These are phyloP conservation scores for Scleroderma bovista DNA, from an alignment of 768 basidiomycete genomes.

Conservation along the genomic window DNA sequence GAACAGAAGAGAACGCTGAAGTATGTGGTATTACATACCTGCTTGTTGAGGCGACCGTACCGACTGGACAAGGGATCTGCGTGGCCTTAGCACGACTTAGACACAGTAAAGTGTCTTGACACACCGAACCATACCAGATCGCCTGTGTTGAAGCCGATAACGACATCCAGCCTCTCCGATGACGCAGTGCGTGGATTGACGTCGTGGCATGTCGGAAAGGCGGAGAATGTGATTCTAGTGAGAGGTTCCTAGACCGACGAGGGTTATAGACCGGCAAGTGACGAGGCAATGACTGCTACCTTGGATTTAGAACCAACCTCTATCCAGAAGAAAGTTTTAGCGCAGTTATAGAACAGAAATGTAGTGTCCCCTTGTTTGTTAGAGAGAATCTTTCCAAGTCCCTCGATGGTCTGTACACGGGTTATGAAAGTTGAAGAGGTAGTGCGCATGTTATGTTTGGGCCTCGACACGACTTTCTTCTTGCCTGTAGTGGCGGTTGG, in stretches of 20 bases:
- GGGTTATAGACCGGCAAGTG: conserved; percentile 1
- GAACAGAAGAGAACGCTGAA: conserved; percentile 6
- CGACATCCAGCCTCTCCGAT: conserved; percentile 73
- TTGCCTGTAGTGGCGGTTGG: conserved; percentile 37
- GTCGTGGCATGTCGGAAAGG: conserved; percentile 87
- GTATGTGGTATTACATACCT: conserved; percentile 36
- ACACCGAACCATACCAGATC: conserved; percentile 93
- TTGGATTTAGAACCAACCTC: conserved; percentile 83
- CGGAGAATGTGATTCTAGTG: conserved; percentile 77
- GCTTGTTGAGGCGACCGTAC: conserved; percentile 85
- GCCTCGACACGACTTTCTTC: conserved; percentile 66
- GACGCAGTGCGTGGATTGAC: conserved; percentile 77
- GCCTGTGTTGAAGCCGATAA: conserved; percentile 92
- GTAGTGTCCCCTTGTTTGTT: conserved; percentile 81
- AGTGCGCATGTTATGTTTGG: conserved; percentile 88
- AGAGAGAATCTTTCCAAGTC: conserved; percentile 62
- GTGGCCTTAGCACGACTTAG: conserved; percentile 2
- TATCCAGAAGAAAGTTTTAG: conserved; percentile 80
- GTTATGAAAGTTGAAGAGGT: conserved; percentile 92
- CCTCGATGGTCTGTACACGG: conserved; percentile 77
- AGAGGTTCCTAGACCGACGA: conserved; percentile 66
- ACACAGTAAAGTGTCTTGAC: conserved; percentile 15
- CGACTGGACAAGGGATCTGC: conserved; percentile 75
- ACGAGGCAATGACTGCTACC: conserved; percentile 39
- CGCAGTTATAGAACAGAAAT: conserved; percentile 84